Percentiles rank a stretch among this genome's conserved stretches.
These are phyloP conservation scores for Spirogloea muscicola DNA, from an alignment of 139 green algal genomes.

Conservation along the genomic window DNA sequence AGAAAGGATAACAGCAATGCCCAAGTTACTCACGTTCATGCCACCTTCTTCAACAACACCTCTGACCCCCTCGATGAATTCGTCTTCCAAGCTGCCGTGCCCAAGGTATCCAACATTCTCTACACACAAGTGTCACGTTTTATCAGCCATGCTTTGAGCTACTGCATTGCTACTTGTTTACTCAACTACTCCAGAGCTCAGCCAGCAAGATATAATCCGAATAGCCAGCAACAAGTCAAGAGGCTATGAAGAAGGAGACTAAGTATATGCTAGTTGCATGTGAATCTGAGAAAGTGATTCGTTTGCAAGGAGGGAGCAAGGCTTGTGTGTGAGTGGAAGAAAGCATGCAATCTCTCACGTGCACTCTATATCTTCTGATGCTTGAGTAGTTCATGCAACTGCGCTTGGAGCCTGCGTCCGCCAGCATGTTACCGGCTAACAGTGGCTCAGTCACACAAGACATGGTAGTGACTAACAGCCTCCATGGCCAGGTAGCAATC, in stretches of 20 bases:
- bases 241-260: too few species aligned
- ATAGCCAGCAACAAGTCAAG: not conserved
- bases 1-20: conserved; percentile 52
- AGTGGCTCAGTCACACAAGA: conserved; percentile 59
- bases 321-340: not conserved
- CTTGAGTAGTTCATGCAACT: conserved; percentile 65
- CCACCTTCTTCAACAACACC: conserved; percentile 64
- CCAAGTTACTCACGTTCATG: conserved; percentile 60
- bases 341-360: not conserved
- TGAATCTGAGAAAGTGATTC: not conserved
- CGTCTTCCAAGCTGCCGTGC: conserved; percentile 86
- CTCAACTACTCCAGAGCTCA: not conserved
- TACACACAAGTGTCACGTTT: not conserved
- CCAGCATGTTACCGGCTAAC: conserved; percentile 49
- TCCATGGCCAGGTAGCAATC: conserved; percentile 65
- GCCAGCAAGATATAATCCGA: not conserved
- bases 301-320: not conserved
- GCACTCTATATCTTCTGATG: not conserved
- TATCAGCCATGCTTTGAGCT: too few species aligned
- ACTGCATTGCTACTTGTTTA: not conserved
- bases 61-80: conserved; percentile 65
- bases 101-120: conserved; percentile 63
- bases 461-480: conserved; percentile 76
- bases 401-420: conserved; percentile 69
- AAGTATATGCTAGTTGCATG: too few species aligned